Conservation (phyloP, 2,329 filamentous ascomycete species). For the Ophiostoma tasmaniense region DNA sequence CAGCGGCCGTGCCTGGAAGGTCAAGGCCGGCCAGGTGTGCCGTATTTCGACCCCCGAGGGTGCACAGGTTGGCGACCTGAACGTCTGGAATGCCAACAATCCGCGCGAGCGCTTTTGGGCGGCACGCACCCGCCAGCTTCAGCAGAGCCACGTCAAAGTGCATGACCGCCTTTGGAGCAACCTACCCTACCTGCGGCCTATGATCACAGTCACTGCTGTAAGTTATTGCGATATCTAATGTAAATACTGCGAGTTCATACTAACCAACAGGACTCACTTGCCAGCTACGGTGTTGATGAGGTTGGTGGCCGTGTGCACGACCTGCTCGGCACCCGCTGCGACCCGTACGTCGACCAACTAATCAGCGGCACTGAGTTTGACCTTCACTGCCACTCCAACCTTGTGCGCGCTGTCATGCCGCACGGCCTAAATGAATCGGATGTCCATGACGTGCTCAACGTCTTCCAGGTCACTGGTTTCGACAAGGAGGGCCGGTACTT, state of each 20-base stretch:
- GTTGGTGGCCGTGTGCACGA: conserved; percentile 66
- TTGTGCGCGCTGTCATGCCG: conserved; percentile 62
- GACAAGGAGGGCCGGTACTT: conserved; percentile 66
- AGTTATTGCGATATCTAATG: not conserved
- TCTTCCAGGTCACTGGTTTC: conserved; percentile 77
- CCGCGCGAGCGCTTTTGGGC: conserved; percentile 79
- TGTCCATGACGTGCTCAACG: conserved; percentile 76
- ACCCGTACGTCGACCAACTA: conserved; percentile 73
- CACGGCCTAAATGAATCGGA: conserved; percentile 63
- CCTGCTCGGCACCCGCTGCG: conserved; percentile 72
- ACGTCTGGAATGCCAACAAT: conserved; percentile 71
- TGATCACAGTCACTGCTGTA: conserved; percentile 43
- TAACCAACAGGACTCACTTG: conserved; percentile 1
- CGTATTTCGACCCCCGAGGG: conserved; percentile 68
- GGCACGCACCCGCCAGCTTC: conserved; percentile 66
- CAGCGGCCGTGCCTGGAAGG: conserved; percentile 64
- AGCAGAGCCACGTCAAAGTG: conserved; percentile 63
- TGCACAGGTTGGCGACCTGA: conserved; percentile 75
- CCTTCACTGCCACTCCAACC: conserved; percentile 77
- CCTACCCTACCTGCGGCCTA: conserved; percentile 66
- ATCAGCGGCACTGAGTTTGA: conserved; percentile 65
- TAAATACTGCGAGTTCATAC: not conserved
- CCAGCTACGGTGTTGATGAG: conserved; percentile 33
- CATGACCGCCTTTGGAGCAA: conserved; percentile 70
- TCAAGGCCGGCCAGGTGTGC: conserved; percentile 58